These are phyloP conservation scores for Vitis cinerea DNA, from an alignment of 164 flowering plant species.

Conservation along the genomic window DNA sequence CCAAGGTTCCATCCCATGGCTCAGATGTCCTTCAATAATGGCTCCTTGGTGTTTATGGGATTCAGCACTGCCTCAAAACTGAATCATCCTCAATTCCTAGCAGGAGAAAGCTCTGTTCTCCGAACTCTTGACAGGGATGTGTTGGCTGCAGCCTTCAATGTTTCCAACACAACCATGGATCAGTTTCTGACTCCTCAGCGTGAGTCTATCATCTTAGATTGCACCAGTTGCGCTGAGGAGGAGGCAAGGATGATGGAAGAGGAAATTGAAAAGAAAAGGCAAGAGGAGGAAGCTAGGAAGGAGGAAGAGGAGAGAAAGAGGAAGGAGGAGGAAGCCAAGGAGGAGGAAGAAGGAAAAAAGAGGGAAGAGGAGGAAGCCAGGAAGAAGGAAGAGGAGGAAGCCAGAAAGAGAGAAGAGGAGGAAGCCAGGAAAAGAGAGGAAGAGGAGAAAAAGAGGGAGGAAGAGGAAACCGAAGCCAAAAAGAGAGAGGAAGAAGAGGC, in stretches of 20 bases:
- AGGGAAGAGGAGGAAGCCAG: conserved; percentile 10
- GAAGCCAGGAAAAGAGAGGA: neutral
- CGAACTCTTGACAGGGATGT: conserved; percentile 37
- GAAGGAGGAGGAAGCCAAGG: conserved; percentile 4
- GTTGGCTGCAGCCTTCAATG: conserved; percentile 56
- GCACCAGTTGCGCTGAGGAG: conserved; percentile 86
- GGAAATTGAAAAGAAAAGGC: conserved; percentile 34
- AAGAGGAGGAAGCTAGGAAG: conserved; percentile 18
- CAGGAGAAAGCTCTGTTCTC: conserved; percentile 67
- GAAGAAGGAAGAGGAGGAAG: conserved; percentile 11
- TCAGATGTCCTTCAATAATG: conserved; percentile 79
- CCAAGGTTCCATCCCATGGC: conserved; percentile 82
- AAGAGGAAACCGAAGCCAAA: neutral
- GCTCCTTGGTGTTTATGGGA: conserved; percentile 73
- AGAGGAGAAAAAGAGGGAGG: conserved; percentile 5
- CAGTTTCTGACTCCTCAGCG: conserved; percentile 40
- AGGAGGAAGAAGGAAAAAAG: neutral
- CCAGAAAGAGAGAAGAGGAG: conserved; percentile 10
- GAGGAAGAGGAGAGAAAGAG: conserved; percentile 11
- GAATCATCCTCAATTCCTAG: conserved; percentile 79
- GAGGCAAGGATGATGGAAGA: conserved; percentile 54
- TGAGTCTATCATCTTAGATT: conserved; percentile 55
- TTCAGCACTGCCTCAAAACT: conserved; percentile 57
- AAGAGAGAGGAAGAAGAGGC: neutral
- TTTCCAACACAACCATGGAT: conserved; percentile 34